Conservation (phyloP, 257 asterid genomes). For the Jacaranda copaia region DNA sequence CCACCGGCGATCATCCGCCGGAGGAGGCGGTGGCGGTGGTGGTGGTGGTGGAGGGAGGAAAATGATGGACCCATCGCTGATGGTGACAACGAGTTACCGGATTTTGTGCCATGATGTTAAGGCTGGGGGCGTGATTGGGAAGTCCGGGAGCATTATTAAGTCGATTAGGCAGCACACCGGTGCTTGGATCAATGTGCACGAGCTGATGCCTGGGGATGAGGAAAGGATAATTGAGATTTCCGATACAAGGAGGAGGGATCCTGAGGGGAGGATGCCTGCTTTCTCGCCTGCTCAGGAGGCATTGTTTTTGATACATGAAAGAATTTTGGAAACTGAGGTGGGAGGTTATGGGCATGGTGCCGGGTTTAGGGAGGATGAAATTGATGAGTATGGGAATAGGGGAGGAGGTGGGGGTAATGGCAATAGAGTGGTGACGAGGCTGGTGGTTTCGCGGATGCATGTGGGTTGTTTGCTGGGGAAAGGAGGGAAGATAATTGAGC, state of each 20-base stretch:
- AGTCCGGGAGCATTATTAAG: conserved; percentile 86
- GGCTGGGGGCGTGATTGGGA: conserved; percentile 97
- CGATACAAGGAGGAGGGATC: conserved; percentile 75
- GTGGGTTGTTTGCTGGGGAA: conserved; percentile 94
- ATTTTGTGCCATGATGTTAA: conserved; percentile 83
- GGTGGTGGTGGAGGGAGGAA: conserved; percentile 63
- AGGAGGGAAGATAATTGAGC: conserved; percentile 98
- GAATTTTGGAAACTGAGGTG: conserved; percentile 79
- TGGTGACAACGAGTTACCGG: conserved; percentile 87
- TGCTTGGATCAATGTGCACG: conserved; percentile 95
- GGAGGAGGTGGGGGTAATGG: conserved; percentile 48
- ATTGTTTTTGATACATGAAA: conserved; percentile 77
- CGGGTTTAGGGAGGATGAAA: conserved; percentile 54
- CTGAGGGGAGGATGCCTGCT: conserved; percentile 72
- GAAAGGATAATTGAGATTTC: conserved; percentile 94
- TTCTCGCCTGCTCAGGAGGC: conserved; percentile 97
- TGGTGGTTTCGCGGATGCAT: conserved; percentile 87
- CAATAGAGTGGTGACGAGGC: conserved; percentile 72
- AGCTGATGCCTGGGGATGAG: conserved; percentile 81
- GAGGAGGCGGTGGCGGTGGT: too few species aligned
- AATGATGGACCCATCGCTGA: conserved; percentile 57
- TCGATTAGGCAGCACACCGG: conserved; percentile 93
- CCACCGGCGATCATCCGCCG: conserved; percentile 52
- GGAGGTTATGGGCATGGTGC: too few species aligned
- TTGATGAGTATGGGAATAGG: conserved; percentile 57